These are phyloP conservation scores for Cystofilobasidium ferigula DNA, from an alignment of 768 basidiomycete species.

Conservation along the genomic window DNA sequence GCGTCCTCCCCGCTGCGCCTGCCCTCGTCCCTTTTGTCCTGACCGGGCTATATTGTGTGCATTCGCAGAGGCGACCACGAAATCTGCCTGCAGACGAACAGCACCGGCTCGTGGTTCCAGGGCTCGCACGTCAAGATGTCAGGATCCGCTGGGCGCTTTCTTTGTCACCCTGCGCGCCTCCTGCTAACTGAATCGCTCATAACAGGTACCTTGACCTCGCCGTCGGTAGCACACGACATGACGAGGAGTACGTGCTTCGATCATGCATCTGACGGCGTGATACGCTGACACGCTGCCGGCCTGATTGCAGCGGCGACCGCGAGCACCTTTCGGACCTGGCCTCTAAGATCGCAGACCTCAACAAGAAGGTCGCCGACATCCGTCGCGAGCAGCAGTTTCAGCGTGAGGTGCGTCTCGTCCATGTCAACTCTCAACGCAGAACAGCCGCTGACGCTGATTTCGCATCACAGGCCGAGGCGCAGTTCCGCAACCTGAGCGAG, in stretches of 20 bases:
- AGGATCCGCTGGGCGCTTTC: neutral
- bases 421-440: neutral
- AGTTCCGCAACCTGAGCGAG: constrained; percentile 81
- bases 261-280: neutral
- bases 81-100: constrained; percentile 88
- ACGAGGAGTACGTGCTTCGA: constrained; percentile 47
- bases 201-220: constrained; percentile 66
- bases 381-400: constrained; percentile 95
- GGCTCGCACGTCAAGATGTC: constrained; percentile 72
- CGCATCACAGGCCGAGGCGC: constrained; percentile 53
- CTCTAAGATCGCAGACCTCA: constrained; percentile 70
- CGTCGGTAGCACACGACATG: constrained; percentile 74
- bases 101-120: constrained; percentile 67
- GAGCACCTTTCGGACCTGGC: constrained; percentile 37
- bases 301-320: constrained; percentile 31
- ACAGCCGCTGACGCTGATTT: neutral
- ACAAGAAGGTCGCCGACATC: constrained; percentile 84
- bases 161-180: neutral
- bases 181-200: neutral
- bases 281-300: neutral
- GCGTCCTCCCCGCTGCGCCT: constrained; percentile 13
- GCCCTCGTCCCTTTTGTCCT: neutral
- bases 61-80: constrained; percentile 66
- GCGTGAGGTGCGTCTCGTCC: constrained; percentile 48
- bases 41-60: neutral